Evolutionary conservation across 768 basidiomycete species (phyloP), one percentile per base, ranked within the genome.

Genomic region (Xanthoconium purpureum): DNA sequence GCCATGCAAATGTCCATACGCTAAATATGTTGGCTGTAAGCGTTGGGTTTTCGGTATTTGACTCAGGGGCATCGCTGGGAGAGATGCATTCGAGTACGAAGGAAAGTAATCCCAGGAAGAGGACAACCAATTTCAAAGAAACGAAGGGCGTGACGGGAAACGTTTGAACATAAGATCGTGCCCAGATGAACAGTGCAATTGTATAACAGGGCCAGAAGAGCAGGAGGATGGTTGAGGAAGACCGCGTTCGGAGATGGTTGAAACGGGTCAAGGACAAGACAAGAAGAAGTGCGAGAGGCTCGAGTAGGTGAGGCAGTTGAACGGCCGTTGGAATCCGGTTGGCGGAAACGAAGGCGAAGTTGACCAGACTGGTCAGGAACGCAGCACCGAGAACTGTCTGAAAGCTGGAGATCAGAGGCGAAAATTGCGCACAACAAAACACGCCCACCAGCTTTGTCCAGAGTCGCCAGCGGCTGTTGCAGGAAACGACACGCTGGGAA

Each of bases 1-100:
- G 82, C 94, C 94, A 98, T 0, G 77, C 73, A 66, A 98, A 98
- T 1, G 84, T 85, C 81, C 87, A 92, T 38, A 82, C 77, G 64
- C 88, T 91, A 67, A 85, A 95, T 20, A 93, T 74, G 67, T 92
- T 94, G 17, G 94, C 89, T 0, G 83, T 87, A 17, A 87, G 63
- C 1, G 87, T 72, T 0, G 94, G 94, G 65, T 76, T 89, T 65
- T 93, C 90, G 46, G 74, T 61, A 14, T 68, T 66, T 18, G 78
- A 77, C 37, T 73, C 71, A 6, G 66, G 73, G 55, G 79, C 71
- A 35, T 68, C 66, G 60, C 84, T 87, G 0, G 91, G 84, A 1
- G 91, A 88, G 15, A 85, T 57, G 55, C 81, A 84, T 68, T 96
- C 94, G 18, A 93, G 60, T 2, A 59, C 70, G 68, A 90, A 89